Evolutionary conservation across 2,329 filamentous ascomycete species (phyloP).

Genomic region (Tolypocladium tropicale): DNA sequence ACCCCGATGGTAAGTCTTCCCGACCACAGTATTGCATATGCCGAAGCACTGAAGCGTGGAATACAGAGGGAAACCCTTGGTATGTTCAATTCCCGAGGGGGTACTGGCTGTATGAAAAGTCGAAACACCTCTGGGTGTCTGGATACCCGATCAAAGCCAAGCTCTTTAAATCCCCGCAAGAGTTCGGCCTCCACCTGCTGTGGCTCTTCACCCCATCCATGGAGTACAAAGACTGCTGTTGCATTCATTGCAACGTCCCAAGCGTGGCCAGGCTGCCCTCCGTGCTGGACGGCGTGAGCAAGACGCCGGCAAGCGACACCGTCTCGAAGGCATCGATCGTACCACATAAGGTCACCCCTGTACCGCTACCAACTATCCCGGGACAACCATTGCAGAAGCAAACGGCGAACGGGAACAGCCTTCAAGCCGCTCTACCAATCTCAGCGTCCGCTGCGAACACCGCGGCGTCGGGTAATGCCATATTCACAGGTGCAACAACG

Average conservation of each 20-base stretch:
- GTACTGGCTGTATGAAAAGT: conserved; percentile 37
- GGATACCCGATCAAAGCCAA: conserved; percentile 38
- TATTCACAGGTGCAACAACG: neutral
- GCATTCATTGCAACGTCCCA: conserved; percentile 35
- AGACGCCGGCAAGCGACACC: conserved; percentile 3
- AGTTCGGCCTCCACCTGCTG: conserved; percentile 40
- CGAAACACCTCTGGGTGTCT: conserved; percentile 38
- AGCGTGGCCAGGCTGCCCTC: conserved; percentile 12
- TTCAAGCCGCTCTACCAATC: neutral
- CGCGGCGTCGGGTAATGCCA: neutral
- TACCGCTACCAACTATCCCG: conserved; percentile 24
- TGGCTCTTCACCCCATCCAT: conserved; percentile 39
- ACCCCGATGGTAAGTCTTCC: conserved; percentile 23
- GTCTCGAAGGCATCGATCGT: conserved; percentile 1
- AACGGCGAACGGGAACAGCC: conserved; percentile 7
- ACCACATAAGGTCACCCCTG: conserved; percentile 22
- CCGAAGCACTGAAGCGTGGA: conserved; percentile 2
- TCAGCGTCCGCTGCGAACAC: neutral
- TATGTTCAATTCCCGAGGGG: conserved; percentile 32
- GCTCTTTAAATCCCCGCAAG: conserved; percentile 41
- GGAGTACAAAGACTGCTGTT: conserved; percentile 40
- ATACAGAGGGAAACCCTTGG: conserved; percentile 31
- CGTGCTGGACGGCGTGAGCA: conserved; percentile 1
- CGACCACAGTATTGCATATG: neutral
- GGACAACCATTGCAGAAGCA: conserved; percentile 22